Conservation (phyloP, 305 asterid genomes). For the Plantago coronopus region DNA sequence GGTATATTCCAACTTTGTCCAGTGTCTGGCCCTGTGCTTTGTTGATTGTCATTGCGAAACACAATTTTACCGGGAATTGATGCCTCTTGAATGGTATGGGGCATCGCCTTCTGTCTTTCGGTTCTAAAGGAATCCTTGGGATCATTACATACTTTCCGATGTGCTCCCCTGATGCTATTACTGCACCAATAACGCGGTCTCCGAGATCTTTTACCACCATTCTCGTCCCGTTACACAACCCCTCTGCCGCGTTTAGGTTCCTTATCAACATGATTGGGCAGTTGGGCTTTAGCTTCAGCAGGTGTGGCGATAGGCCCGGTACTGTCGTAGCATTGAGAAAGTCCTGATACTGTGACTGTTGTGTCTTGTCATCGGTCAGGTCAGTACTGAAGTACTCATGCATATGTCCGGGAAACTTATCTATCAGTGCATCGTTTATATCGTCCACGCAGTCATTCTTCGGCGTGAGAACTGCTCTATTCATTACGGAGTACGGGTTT, state of each 20-base stretch:
- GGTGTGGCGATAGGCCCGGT: background rate
- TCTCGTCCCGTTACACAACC: constrained; percentile 3
- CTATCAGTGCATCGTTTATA: background rate
- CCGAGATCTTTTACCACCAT: background rate
- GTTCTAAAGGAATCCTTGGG: background rate
- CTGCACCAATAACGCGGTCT: background rate
- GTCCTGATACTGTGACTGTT: background rate
- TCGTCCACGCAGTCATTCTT: constrained; percentile 1
- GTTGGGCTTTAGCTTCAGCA: background rate
- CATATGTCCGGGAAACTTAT: background rate
- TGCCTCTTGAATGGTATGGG: background rate
- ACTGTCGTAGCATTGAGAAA: background rate
- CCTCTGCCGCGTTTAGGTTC: constrained; percentile 7
- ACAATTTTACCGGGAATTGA: background rate
- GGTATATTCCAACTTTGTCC: background rate
- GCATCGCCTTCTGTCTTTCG: background rate
- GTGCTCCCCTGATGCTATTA: background rate
- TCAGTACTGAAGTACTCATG: background rate
- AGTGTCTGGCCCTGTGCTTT: constrained; percentile 12
- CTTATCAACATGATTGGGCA: background rate
- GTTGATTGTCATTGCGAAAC: constrained; percentile 11
- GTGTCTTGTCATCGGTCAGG: background rate
- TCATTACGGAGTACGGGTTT: no score
- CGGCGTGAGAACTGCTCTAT: background rate
- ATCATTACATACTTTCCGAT: background rate